Conservation (phyloP, 139 green algal species). For the Haematococcus sp. region DNA sequence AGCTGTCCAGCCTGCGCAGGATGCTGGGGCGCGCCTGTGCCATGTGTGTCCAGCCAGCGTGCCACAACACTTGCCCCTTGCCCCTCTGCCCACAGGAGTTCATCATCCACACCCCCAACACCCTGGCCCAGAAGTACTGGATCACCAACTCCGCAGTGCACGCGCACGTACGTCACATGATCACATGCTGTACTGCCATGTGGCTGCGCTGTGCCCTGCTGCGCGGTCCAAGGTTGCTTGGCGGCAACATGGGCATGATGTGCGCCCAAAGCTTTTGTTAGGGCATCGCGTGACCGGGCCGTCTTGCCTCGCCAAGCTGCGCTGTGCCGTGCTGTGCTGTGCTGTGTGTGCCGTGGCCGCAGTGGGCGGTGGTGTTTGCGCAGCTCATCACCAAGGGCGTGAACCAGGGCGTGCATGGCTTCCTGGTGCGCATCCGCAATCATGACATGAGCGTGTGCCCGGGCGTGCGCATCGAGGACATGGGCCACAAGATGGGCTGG, state of each 20-base stretch:
- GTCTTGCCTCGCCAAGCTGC: too few species aligned
- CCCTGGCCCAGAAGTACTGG: constrained; percentile 77
- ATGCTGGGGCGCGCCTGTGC: too few species aligned
- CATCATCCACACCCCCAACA: constrained; percentile 72
- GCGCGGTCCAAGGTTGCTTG: too few species aligned
- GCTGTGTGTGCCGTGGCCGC: neutral
- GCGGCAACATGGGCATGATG: too few species aligned
- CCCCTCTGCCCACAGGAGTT: constrained; percentile 58
- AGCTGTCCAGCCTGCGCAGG: too few species aligned
- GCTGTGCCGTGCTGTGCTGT: too few species aligned
- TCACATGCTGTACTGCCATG: too few species aligned
- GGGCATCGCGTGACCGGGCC: too few species aligned
- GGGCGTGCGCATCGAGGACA: constrained; percentile 67
- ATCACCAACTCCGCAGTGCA: constrained; percentile 90
- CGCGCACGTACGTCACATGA: constrained; percentile 34
- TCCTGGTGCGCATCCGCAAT: constrained; percentile 82
- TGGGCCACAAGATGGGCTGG: constrained; percentile 88
- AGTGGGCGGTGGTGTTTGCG: constrained; percentile 88
- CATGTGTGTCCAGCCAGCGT: too few species aligned
- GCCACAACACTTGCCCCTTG: too few species aligned
- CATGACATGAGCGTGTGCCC: constrained; percentile 48
- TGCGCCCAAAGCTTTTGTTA: too few species aligned
- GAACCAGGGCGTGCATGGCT: constrained; percentile 87
- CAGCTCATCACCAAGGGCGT: constrained; percentile 54
- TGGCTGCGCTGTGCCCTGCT: too few species aligned